Evolutionary conservation across 495 filamentous ascomycete genomes (phyloP).

Genomic region (Penicillium dipodomyicola): DNA sequence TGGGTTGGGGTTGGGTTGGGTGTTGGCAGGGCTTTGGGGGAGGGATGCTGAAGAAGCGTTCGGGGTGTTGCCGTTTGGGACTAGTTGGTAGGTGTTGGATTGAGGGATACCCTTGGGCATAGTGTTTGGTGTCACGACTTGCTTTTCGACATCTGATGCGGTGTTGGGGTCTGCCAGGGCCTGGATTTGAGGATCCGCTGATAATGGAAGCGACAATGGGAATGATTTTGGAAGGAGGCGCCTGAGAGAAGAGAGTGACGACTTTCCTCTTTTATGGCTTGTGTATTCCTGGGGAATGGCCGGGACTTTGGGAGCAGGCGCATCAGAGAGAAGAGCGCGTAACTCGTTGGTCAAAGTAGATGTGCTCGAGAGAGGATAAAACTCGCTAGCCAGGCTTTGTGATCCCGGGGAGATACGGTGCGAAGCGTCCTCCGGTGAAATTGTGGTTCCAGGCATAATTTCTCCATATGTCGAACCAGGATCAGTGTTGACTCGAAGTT

Average conservation of each 20-base stretch:
- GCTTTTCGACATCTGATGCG: constrained; percentile 33
- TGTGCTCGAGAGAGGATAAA: constrained; percentile 35
- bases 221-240: constrained; percentile 41
- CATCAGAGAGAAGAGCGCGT: constrained; percentile 23
- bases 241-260: constrained; percentile 39
- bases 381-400: constrained; percentile 25
- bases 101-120: constrained; percentile 1
- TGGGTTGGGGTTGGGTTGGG: not conserved
- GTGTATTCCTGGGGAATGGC: constrained; percentile 22
- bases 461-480: constrained; percentile 31
- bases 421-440: constrained; percentile 30
- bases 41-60: not conserved
- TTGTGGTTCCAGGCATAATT: constrained; percentile 30
- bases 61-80: not conserved
- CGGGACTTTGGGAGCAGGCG: constrained; percentile 22
- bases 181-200: constrained; percentile 43
- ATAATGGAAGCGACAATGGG: constrained; percentile 33
- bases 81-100: not conserved
- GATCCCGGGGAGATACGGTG: constrained; percentile 26
- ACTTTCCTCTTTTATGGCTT: constrained; percentile 36
- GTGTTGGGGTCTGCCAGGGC: constrained; percentile 37
- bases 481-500: constrained; percentile 33
- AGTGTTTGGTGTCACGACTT: constrained; percentile 21
- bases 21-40: constrained; percentile 4
- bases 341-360: constrained; percentile 30